Percentiles rank a stretch among this genome's conserved stretches.
These are phyloP conservation scores for Cryptococcus amylolentus DNA, from an alignment of 1,284 basidiomycete species.

Conservation along the genomic window DNA sequence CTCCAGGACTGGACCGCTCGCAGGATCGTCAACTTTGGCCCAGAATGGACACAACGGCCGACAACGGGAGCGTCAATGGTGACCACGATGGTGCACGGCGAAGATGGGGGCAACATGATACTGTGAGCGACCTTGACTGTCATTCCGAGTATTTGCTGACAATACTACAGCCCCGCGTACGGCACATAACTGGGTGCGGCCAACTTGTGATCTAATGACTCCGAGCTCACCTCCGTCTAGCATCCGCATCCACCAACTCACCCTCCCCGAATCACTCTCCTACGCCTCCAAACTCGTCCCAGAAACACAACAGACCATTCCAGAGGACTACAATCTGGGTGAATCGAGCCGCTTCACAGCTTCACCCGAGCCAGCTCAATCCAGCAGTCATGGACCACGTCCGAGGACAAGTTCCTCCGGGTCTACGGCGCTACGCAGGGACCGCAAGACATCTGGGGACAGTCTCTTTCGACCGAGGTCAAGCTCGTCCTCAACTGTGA, in stretches of 20 bases:
- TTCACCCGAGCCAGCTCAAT: background rate
- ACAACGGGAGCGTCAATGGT: too few relatives aligned
- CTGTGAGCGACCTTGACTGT: too few relatives aligned
- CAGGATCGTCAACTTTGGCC: too few relatives aligned
- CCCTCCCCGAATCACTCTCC: conserved; percentile 25
- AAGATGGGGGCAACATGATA: too few relatives aligned
- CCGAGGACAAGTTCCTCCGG: conserved; percentile 3
- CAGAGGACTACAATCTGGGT: conserved; percentile 8
- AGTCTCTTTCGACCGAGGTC: background rate
- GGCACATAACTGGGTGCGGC: conserved; percentile 35
- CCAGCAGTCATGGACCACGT: background rate
- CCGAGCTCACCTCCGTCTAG: conserved; percentile 16
- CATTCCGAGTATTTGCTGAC: background rate
- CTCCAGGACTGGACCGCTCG: too few relatives aligned
- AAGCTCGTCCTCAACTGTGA: conserved; percentile 6
- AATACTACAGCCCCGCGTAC: conserved; percentile 27
- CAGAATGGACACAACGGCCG: too few relatives aligned
- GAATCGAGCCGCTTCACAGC: conserved; percentile 1
- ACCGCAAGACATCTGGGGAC: background rate
- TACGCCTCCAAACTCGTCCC: conserved; percentile 21
- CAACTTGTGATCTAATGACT: background rate
- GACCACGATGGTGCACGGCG: too few relatives aligned
- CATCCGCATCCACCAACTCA: conserved; percentile 43
- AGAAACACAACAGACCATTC: background rate
- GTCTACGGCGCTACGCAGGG: conserved; percentile 3